A percentile compares a stretch with the other conserved stretches of the same genome.
Evolutionary conservation across 164 flowering plant genomes (phyloP).

Genomic region (Taxillus chinensis): DNA sequence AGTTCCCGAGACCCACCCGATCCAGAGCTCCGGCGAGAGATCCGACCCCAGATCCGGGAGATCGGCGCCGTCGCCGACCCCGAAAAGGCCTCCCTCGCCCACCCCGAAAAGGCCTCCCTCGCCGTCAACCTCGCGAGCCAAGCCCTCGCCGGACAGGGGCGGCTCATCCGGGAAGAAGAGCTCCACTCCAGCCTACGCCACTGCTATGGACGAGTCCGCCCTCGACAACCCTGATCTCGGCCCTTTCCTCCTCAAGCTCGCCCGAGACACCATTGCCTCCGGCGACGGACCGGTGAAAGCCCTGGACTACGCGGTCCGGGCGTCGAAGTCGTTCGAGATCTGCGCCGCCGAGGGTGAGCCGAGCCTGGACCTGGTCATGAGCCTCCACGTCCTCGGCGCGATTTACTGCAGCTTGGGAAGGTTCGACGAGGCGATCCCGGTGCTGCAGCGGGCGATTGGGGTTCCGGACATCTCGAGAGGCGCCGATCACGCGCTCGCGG

Average conservation of each 20-base stretch:
- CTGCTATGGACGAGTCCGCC: constrained; percentile 42
- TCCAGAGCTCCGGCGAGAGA: constrained; percentile 6
- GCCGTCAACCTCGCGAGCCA: constrained; percentile 60
- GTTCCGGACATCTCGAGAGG: constrained; percentile 62
- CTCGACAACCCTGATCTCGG: constrained; percentile 98
- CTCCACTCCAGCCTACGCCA: constrained; percentile 1
- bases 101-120: constrained; percentile 45
- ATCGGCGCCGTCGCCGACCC: constrained; percentile 29
- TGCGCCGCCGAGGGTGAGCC: constrained; percentile 66
- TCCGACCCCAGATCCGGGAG: constrained; percentile 14
- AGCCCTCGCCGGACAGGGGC: constrained; percentile 54
- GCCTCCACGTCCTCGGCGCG: constrained; percentile 90
- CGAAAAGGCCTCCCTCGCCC: constrained; percentile 50
- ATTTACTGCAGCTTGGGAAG: constrained; percentile 84
- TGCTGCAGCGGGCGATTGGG: constrained; percentile 67
- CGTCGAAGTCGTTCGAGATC: constrained; percentile 80
- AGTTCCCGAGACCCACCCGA: constrained; percentile 20
- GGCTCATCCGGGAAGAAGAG: background rate
- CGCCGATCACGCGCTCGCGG: constrained; percentile 85
- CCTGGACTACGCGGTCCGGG: constrained; percentile 80
- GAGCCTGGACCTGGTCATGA: constrained; percentile 84
- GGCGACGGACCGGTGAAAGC: constrained; percentile 89
- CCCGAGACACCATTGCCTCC: constrained; percentile 84
- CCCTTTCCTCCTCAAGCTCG: constrained; percentile 82
- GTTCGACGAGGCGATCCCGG: constrained; percentile 93